Conservation (phyloP, 306 rosid species). For the Fragaria iinumae region DNA sequence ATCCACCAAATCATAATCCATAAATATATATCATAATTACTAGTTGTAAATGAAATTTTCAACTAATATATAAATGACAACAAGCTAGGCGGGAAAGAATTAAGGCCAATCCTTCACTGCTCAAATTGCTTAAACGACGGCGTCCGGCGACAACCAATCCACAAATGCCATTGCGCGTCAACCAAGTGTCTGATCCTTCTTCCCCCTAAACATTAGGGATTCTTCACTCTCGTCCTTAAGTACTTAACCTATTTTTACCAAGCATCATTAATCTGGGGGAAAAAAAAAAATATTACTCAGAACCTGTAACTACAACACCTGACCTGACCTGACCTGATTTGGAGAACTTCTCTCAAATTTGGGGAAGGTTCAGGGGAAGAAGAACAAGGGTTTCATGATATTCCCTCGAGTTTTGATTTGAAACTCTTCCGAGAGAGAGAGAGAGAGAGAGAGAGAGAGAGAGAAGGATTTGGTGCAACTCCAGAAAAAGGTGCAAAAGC, state of each 20-base stretch:
- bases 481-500: conserved; percentile 9
- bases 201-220: not conserved
- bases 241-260: not conserved
- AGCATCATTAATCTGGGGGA: not conserved
- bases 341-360: conserved; percentile 21
- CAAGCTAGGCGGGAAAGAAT: not conserved
- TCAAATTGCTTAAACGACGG: not conserved
- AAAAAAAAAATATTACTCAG: not conserved
- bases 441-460: too few relatives aligned
- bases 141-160: not conserved
- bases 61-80: not conserved
- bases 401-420: not conserved
- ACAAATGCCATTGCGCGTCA: not conserved
- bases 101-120: not conserved
- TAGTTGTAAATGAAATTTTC: not conserved
- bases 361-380: conserved; percentile 25
- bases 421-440: not conserved
- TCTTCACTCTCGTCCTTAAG: not conserved
- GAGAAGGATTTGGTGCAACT: not conserved
- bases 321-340: conserved; percentile 22
- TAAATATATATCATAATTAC: too few relatives aligned
- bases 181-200: conserved; percentile 5
- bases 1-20: too few relatives aligned
- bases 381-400: not conserved
- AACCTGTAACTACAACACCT: not conserved